Evolutionary conservation across 768 basidiomycete species (phyloP), one percentile per base, ranked within the genome.

Genomic region (Mycena rebaudengoi): DNA sequence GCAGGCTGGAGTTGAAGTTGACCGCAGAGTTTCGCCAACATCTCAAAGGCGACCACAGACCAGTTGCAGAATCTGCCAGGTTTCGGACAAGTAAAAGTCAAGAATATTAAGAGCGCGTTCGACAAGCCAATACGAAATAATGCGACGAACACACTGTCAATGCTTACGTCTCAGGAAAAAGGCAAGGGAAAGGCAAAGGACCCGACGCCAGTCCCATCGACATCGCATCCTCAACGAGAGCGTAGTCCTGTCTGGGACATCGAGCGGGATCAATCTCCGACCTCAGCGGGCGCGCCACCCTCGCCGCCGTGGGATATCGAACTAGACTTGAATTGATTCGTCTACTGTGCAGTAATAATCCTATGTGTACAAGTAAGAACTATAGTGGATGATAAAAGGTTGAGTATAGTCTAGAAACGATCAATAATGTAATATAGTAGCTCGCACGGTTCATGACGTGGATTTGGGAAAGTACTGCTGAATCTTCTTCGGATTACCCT

Each of bases 41-140:
- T 99, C 29, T 85, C 92, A 11, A 84, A 79, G 51, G 90, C 93
- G 6, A 86, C 89, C 1, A 71, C 89, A 1, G 91, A 93, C 59
- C 88, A 90, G 66, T 79, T 99, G 3, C 86, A 90, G 61, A 88
- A 87, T 45, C 87, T 98, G 23, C 97, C 98, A 1, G 98, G 98
- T 1, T 91, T 99, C 54, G 97, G 96, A 10, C 92, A 93, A 66
- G 90, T 96, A 48, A 99, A 99, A 75, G 96, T 97, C 60, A 92
- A 87, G 70, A 90, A 96, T 40, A 84, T 98, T 32, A 90, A 91
- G 69, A 96, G 94, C 59, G 94, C 96, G 0, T 96, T 99, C 76
- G 90, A 92, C 58, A 91, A 92, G 62, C 94, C 95, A 0, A 92
- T 99, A 76, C 83, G 91, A 51, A 89, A 91, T 60, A 82, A 85